Percentiles rank a stretch among this genome's conserved stretches.
Conservation (phyloP, 441 rosid genomes). For the Adansonia gregorii region DNA sequence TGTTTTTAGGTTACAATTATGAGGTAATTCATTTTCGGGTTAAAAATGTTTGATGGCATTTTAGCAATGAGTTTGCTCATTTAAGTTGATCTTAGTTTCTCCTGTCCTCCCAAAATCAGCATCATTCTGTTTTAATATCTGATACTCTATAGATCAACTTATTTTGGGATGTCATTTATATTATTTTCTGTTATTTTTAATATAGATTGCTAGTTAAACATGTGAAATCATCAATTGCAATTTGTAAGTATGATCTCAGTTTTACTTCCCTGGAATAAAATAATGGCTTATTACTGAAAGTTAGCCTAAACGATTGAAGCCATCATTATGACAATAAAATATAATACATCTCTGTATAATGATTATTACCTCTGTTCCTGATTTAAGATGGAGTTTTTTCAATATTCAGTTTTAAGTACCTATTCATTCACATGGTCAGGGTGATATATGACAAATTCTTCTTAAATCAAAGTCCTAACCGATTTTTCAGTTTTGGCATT, state of each 20-base stretch:
- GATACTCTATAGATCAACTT: neutral
- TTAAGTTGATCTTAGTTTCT: neutral
- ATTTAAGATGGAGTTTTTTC: neutral
- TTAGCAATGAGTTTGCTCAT: neutral
- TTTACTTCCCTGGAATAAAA: neutral
- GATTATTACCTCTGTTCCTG: neutral
- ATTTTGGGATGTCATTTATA: neutral
- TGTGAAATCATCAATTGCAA: neutral
- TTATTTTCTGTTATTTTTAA: neutral
- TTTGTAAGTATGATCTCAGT: neutral
- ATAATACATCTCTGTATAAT: neutral
- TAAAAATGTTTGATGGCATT: neutral
- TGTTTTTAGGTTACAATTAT: neutral
- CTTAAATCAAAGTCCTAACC: constrained; percentile 9
- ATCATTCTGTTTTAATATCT: neutral
- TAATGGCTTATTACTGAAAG: neutral
- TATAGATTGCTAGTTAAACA: neutral
- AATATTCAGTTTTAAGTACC: neutral
- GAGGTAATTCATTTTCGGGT: neutral
- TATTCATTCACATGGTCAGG: neutral
- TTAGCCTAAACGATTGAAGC: neutral
- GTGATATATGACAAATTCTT: neutral
- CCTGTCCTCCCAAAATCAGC: neutral
- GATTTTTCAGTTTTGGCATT: constrained; percentile 19
- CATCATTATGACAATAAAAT: neutral